Evolutionary conservation across 495 filamentous ascomycete species (phyloP).

Genomic region (Aspergillus steynii): DNA sequence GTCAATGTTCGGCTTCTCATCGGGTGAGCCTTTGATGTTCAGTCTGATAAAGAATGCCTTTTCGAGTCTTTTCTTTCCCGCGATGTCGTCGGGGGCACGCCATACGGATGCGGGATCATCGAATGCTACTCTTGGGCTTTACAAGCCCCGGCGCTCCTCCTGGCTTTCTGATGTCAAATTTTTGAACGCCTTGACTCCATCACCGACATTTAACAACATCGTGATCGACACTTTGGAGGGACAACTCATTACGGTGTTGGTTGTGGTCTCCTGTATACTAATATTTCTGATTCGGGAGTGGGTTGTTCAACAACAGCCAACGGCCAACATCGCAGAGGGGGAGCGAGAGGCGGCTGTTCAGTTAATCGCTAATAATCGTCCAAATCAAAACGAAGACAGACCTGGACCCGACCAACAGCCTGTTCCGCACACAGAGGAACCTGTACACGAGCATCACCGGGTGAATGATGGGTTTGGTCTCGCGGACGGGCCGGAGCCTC

Average conservation of each 20-base stretch:
- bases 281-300: conserved; percentile 96
- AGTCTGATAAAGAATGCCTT: conserved; percentile 46
- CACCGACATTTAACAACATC: conserved; percentile 70
- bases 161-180: conserved; percentile 72
- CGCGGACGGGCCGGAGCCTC: neutral
- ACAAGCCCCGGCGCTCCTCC: conserved; percentile 40
- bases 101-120: conserved; percentile 19
- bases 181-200: conserved; percentile 71
- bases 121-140: conserved; percentile 25
- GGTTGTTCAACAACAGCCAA: conserved; percentile 95
- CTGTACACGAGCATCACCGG: conserved; percentile 16
- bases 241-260: conserved; percentile 84
- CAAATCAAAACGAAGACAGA: conserved; percentile 23
- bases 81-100: conserved; percentile 29
- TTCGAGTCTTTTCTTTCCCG: conserved; percentile 41
- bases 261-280: conserved; percentile 90
- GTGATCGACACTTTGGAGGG: conserved; percentile 87
- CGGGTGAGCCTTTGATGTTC: conserved; percentile 51
- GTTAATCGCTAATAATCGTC: conserved; percentile 42
- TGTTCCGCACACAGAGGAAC: conserved; percentile 10
- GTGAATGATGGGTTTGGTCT: conserved; percentile 2
- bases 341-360: conserved; percentile 45
- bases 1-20: conserved; percentile 43
- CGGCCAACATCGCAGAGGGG: conserved; percentile 58
- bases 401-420: conserved; percentile 9